Evolutionary conservation across 2,329 filamentous ascomycete species (phyloP), one percentile per base, ranked within the genome.

Genomic region (Ophiosphaerella korrae): DNA sequence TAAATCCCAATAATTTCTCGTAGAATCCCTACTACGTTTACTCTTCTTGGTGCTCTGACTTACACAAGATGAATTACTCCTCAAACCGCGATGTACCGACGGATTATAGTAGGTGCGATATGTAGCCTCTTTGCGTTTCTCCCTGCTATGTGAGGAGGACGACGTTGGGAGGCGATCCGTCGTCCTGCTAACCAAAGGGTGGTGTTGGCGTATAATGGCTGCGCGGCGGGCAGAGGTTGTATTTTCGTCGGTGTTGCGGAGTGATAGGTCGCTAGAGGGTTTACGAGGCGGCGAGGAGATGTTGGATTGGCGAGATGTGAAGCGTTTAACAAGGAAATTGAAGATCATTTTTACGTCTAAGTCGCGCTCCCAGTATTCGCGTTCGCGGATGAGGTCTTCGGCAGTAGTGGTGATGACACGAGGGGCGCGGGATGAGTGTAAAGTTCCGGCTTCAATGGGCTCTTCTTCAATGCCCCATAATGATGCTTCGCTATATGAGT

Each of bases 271-370:
- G 21, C 43, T 56, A 21, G 55, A 50, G n/a, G 48, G 46, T n/a
- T 44, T 48, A 7, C 55, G 46, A 7, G 55, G 41, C 7, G 55
- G 59, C 1, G 65, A 66, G 31, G 64, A 63, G 7, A 57, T 56
- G 40, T 59, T 70, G 8, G 67, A 58, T n/a, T 70, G 66, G 11
- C 67, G 64, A 3, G 71, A 73, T 2, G 71, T 71, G 52, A 74
- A 75, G 32, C 72, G 71, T 37, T 65, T 66, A 16, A 73, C 62
- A 8, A 75, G 62, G 36, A 74, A 97, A 42, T 87, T 86, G 77
- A 97, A 97, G 31, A 97, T 89, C 71, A 96, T 88, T 68, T 89
- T 89, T 58, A 97, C 84, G 66, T 97, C 92, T 5, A 97, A 82
- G 46, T 96, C 90, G 53, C 88, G 87, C 74, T 97, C 92, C 94